phyloP scores from a whole-genome alignment of 352 stramenopile genomes.

The Phytopythium oedochilum region DNA sequence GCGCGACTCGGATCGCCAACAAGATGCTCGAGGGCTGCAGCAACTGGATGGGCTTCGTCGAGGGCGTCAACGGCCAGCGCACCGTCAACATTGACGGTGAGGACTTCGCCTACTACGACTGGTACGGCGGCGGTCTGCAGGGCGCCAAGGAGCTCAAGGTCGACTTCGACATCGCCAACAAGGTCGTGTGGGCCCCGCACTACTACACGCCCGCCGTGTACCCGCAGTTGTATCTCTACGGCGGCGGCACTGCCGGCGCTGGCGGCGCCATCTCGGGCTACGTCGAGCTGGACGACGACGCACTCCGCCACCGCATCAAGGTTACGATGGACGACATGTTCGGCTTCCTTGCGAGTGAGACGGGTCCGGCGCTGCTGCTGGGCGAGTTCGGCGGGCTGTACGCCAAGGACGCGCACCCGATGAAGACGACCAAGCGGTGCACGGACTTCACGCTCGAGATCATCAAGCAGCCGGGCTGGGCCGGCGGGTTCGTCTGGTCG shows the following conservation, averaged over 20 bases:
- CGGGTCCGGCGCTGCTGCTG: slow-evolving; percentile 39
- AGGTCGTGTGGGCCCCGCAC: slow-evolving; percentile 77
- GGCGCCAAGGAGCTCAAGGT: slow-evolving; percentile 70
- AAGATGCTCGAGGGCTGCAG: slow-evolving; percentile 64
- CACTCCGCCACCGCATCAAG: slow-evolving; percentile 29
- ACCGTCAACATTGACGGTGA: slow-evolving; percentile 56
- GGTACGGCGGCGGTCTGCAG: slow-evolving; percentile 77
- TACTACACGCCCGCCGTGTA: slow-evolving; percentile 84
- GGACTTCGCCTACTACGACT: slow-evolving; percentile 78
- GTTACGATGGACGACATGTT: slow-evolving; percentile 66
- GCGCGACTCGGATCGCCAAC: slow-evolving; percentile 58
- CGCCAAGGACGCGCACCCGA: slow-evolving; percentile 35
- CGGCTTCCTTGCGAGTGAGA: slow-evolving; percentile 47
- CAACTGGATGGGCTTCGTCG: slow-evolving; percentile 76
- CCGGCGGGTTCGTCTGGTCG: slow-evolving; percentile 67
- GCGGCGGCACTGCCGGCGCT: slow-evolving; percentile 51
- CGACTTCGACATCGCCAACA: slow-evolving; percentile 45
- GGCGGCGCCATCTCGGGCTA: too few relatives aligned
- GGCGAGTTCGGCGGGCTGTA: slow-evolving; percentile 73
- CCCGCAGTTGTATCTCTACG: slow-evolving; percentile 70
- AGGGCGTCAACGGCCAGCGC: slow-evolving; percentile 42
- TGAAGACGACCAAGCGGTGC: slow-evolving; percentile 53
- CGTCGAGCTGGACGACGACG: slow-evolving; percentile 45
- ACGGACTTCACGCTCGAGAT: slow-evolving; percentile 62
- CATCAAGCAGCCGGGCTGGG: slow-evolving; percentile 36